phyloP scores from a whole-genome alignment of 768 basidiomycete genomes.

The Psilocybe azurescens region DNA sequence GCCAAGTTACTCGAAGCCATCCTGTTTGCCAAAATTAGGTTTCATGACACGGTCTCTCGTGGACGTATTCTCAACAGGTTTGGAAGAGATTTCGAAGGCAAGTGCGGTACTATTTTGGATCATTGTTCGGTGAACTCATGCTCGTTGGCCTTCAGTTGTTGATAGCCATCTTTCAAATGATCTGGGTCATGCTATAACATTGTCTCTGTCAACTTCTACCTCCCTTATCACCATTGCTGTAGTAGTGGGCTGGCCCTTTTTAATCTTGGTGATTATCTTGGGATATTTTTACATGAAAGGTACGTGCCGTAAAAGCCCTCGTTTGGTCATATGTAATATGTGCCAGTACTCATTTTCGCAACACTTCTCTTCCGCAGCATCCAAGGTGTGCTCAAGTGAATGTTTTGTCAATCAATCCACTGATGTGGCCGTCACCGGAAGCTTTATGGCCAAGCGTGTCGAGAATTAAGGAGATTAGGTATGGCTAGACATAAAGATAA shows the following conservation, averaged over 20 bases:
- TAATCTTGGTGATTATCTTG: not conserved
- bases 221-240: not conserved
- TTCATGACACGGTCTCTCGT: slow-evolving; percentile 18
- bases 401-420: not conserved
- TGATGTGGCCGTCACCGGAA: not conserved
- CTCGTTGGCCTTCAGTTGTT: not conserved
- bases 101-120: not conserved
- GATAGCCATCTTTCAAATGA: not conserved
- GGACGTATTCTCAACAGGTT: slow-evolving; percentile 17
- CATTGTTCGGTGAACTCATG: not conserved
- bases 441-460: not conserved
- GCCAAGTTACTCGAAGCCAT: slow-evolving; percentile 11
- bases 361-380: not conserved
- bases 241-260: not conserved
- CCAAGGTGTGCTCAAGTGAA: not conserved
- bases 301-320: not conserved
- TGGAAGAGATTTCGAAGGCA: slow-evolving; percentile 19
- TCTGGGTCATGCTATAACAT: not conserved
- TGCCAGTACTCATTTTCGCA: not conserved
- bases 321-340: not conserved
- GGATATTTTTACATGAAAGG: not conserved
- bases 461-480: slow-evolving; percentile 2
- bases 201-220: not conserved
- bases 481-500: not conserved
- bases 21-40: slow-evolving; percentile 16